Evolutionary conservation across 2,329 filamentous ascomycete genomes (phyloP).

Genomic region (Zalaria sp.): DNA sequence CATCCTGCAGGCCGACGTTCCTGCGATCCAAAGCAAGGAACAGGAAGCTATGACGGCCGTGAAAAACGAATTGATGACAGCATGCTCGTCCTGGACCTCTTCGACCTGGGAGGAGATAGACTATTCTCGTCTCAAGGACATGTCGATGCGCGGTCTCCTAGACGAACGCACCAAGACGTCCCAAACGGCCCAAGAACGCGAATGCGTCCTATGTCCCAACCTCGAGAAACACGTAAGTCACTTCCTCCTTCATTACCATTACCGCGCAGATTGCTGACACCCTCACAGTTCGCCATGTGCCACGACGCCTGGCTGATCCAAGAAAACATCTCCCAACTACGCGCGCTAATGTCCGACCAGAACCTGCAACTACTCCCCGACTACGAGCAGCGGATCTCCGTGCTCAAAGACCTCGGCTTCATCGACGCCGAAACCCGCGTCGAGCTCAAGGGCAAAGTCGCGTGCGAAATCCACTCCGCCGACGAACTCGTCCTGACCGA

Average conservation of each 20-base stretch:
- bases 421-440: conserved; percentile 79
- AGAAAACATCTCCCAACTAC: conserved; percentile 78
- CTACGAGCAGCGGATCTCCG: conserved; percentile 87
- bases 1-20: conserved; percentile 23
- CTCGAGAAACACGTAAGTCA: conserved; percentile 79
- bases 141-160: conserved; percentile 67
- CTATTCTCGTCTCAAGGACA: conserved; percentile 66
- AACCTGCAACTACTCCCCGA: conserved; percentile 91
- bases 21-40: conserved; percentile 22
- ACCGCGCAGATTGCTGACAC: conserved; percentile 20
- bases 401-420: conserved; percentile 83
- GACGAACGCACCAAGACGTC: conserved; percentile 55
- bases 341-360: conserved; percentile 84
- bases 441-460: conserved; percentile 93
- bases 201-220: conserved; percentile 55
- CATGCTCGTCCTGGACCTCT: conserved; percentile 62
- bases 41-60: conserved; percentile 42
- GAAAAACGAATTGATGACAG: conserved; percentile 51
- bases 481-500: conserved; percentile 95
- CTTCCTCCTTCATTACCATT: conserved; percentile 43
- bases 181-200: conserved; percentile 46
- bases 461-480: conserved; percentile 93
- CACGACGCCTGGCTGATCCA: conserved; percentile 95
- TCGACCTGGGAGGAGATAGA: conserved; percentile 74
- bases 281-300: conserved; percentile 69